Evolutionary conservation across 805 yeast genomes (phyloP), one percentile per base, ranked within the genome.

Genomic region (Lachancea nothofagi): DNA sequence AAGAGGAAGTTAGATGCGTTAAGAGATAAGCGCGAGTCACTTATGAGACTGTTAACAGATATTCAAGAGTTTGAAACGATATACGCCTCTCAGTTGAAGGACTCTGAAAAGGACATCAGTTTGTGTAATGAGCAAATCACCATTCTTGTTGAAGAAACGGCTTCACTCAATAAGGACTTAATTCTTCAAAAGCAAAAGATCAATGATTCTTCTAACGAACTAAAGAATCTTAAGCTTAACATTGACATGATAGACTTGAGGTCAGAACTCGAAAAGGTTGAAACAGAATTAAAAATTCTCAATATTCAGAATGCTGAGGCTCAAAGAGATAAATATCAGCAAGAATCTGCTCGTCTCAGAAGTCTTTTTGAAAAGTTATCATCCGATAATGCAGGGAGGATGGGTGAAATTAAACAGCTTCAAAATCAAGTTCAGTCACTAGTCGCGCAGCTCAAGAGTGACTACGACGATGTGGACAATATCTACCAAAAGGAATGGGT

Each of bases 321-420:
- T 2, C 73, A 77, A 43, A 70, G 82, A 47, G 75, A 74, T 1
- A 69, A 71, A 46, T 87, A 82, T 54, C 81, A 83, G 49, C 61
- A 67, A 8, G 72, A 75, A 42, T 72, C 88, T 2, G 59, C 63
- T 30, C 50, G 57, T n/a, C 61, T 88, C 25, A 64, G 72, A 40
- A 64, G 66, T 12, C 55, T 64, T 27, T 75, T 78, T 38, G 70
- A 83, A 12, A 62, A 61, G 3, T 57, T 83, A 29, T 82, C 78
- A 44, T 71, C 88, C 1, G 69, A 67, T 37, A 78, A 83, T 50
- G 83, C 95, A 3, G 80, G 87, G 9, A 83, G 80, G 49, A 60
- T 77, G 17, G 99, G 98, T 15, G 97, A 90, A 59, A 73, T 85
- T 29, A 79, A 78, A 44, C 97, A 90, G 54, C 69, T 93, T 45